phyloP scores from a whole-genome alignment of 768 basidiomycete species.

The Psilocybe cubensis region DNA sequence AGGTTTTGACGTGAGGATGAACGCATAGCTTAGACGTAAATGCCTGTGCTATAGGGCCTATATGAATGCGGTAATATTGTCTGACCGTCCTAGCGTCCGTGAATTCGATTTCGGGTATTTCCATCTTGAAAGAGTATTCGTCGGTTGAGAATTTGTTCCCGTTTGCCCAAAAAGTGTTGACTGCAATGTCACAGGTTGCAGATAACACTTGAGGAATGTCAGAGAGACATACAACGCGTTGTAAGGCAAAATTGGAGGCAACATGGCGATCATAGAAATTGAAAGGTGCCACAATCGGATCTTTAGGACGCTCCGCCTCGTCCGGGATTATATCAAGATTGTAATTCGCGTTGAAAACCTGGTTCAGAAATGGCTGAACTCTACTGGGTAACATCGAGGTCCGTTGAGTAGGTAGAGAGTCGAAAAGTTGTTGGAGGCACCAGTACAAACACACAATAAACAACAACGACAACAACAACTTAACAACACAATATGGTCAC shows the following conservation, averaged over 20 bases:
- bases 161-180: not conserved
- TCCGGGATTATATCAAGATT: no score
- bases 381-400: no score
- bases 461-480: no score
- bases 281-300: no score
- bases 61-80: not conserved
- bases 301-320: no score
- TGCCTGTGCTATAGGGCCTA: not conserved
- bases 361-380: no score
- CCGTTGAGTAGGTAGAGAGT: no score
- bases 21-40: not conserved
- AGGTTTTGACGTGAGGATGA: not conserved
- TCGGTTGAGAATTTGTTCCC: not conserved
- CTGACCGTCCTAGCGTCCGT: not conserved
- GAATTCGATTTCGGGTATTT: not conserved
- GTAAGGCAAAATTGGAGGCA: not conserved
- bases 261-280: constrained; percentile 12
- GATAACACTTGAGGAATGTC: not conserved
- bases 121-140: not conserved
- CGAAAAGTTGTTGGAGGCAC: no score
- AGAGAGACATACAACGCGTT: not conserved
- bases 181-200: not conserved
- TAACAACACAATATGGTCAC: no score
- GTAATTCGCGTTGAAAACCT: no score
- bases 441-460: no score